Percentiles rank a stretch among this genome's conserved stretches.
Conservation (phyloP, 2,329 filamentous ascomycete genomes). For the Arthroderma uncinatum region DNA sequence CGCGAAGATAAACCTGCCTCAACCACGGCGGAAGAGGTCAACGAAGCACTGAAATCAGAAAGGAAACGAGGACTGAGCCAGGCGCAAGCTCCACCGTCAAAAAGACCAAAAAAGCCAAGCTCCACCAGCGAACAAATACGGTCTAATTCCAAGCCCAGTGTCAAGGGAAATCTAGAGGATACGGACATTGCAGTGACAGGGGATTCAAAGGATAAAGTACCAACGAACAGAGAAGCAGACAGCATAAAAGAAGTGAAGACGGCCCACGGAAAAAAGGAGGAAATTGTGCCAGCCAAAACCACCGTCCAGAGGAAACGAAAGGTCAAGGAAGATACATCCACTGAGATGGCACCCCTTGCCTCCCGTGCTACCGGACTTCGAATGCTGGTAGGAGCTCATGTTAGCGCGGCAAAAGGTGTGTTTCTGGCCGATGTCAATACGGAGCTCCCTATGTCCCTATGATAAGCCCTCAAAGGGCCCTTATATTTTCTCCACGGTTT, state of each 20-base stretch:
- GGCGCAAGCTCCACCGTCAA: background rate
- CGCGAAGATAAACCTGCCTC: background rate
- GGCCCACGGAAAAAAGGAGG: background rate
- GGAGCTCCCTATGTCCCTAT: background rate
- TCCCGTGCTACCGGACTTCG: constrained; percentile 58
- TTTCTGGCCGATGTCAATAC: constrained; percentile 11
- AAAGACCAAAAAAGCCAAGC: background rate
- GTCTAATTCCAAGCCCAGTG: background rate
- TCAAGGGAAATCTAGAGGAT: background rate
- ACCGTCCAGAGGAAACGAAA: constrained; percentile 28
- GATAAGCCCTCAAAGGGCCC: background rate
- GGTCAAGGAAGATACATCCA: constrained; percentile 45
- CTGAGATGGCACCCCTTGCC: constrained; percentile 53
- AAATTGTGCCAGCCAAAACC: constrained; percentile 5
- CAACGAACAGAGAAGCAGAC: background rate
- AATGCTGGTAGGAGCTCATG: constrained; percentile 86
- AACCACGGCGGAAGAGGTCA: background rate
- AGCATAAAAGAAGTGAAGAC: background rate
- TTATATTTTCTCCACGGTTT: too few relatives aligned
- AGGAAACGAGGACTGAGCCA: background rate
- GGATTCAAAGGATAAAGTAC: background rate
- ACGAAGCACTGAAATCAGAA: background rate
- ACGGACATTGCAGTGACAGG: background rate
- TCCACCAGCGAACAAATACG: background rate
- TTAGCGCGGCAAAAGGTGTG: constrained; percentile 75